Evolutionary conservation across 768 basidiomycete genomes (phyloP), one percentile per base, ranked within the genome.

Genomic region (Suillus ampliporus): DNA sequence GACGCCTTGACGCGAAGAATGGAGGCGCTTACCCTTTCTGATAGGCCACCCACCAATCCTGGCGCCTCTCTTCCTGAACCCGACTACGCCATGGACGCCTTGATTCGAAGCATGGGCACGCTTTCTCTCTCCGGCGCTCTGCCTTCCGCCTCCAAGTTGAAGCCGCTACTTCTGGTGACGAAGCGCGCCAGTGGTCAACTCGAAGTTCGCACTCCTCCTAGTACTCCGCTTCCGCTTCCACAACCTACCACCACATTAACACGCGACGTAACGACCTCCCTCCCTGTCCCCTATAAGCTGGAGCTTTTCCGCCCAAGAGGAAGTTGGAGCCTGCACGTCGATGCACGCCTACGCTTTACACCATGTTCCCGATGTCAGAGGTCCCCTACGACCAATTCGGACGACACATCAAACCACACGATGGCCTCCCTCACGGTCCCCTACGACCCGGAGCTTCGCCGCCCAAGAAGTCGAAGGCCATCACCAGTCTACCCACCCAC

Each of bases 361-460:
- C 4, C n/a, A 21, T 23, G 21, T 14, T 8, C 17, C 47, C 47
- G 26, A 19, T 17, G 26, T 9, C 23, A 48, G 31, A 3, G 47
- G 47, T 48, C 47, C 17, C 47, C 47, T 48, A 48, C 47, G 26
- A 48, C 47, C 47, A 28, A 48, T 28, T 8, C 17, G 26, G 47
- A 48, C 26, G 26, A 48, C 31, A 31, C 31, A 31, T 6, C 31
- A 31, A 3, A 31, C 6, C 31, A 31, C 31, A 6, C 6, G 6
- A 31, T 7, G 47, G 47, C 47, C 23, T 48, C 47, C 46, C 23
- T 47, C 46, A n/a, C n/a, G 21, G 46, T 47, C 46, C 46, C 47
- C 26, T 48, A 48, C 47, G 47, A 48, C 47, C 47, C 8, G 26
- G 47, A 28, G 47, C 47, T 48, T 48, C 47, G 26, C 47, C 47